These are phyloP conservation scores for Leccinum ochraceum DNA, from an alignment of 768 basidiomycete species.

Conservation along the genomic window DNA sequence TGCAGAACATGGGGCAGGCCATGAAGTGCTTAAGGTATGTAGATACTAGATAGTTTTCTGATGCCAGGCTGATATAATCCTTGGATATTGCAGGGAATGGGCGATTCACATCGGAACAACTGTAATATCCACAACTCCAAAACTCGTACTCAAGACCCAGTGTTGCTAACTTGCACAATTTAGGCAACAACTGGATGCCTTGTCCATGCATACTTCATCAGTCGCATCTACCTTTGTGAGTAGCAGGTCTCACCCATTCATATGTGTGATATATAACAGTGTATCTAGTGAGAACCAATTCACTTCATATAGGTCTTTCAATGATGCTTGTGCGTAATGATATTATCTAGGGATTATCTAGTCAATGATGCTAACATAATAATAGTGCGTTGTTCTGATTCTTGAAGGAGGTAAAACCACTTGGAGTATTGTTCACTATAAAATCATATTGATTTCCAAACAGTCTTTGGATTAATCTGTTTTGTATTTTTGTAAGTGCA, in stretches of 20 bases:
- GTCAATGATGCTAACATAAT: neutral
- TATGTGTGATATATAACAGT: neutral
- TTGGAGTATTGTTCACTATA: neutral
- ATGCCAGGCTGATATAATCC: neutral
- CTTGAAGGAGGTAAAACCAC: slow-evolving; percentile 24
- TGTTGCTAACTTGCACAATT: slow-evolving; percentile 6
- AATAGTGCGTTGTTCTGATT: slow-evolving; percentile 15
- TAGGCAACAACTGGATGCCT: slow-evolving; percentile 23
- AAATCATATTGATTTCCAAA: slow-evolving; percentile 2
- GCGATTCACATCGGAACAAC: slow-evolving; percentile 14
- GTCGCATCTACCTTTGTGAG: slow-evolving; percentile 27
- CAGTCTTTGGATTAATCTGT: slow-evolving; percentile 21
- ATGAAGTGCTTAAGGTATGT: slow-evolving; percentile 3
- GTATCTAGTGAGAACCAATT: slow-evolving; percentile 12
- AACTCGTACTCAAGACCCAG: neutral
- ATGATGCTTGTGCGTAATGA: slow-evolving; percentile 20
- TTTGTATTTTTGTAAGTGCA: slow-evolving; percentile 15
- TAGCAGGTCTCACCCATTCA: neutral
- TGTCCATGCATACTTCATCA: slow-evolving; percentile 27
- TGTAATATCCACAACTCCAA: slow-evolving; percentile 11
- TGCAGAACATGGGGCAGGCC: neutral
- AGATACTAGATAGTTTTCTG: neutral
- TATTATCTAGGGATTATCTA: neutral
- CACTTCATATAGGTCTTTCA: slow-evolving; percentile 1
- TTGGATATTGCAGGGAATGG: slow-evolving; percentile 11